Conservation (phyloP, 192 early-diverging fungal species). For the Oehlia diaphana region DNA sequence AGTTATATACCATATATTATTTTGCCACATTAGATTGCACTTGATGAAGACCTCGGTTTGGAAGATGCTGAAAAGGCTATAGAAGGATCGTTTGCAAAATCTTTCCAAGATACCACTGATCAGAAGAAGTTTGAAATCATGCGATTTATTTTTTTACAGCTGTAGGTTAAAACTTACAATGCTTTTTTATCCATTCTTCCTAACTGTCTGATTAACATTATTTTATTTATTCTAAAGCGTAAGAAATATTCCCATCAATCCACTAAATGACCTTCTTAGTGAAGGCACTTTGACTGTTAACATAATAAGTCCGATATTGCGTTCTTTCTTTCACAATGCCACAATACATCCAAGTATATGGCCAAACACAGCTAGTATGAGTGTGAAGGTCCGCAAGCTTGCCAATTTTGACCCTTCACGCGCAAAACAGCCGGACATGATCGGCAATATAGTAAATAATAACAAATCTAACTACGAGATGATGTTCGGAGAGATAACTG, state of each 20-base stretch:
- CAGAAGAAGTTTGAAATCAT: constrained; percentile 2
- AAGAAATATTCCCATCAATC: too few relatives aligned
- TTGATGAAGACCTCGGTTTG: constrained; percentile 3
- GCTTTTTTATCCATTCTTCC: neutral
- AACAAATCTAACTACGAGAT: constrained; percentile 24
- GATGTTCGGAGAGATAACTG: constrained; percentile 25
- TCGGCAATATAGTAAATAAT: constrained; percentile 20
- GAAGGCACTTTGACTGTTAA: constrained; percentile 21
- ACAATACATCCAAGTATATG: too few relatives aligned
- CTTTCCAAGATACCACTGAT: neutral
- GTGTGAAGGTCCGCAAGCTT: constrained; percentile 9
- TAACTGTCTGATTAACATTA: neutral
- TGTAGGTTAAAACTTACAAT: neutral
- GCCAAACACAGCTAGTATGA: too few relatives aligned
- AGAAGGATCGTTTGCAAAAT: constrained; percentile 19
- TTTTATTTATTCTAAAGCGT: too few relatives aligned
- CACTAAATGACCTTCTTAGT: constrained; percentile 12
- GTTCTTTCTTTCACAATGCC: too few relatives aligned
- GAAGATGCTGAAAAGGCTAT: neutral
- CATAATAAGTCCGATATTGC: too few relatives aligned
- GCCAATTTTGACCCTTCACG: constrained; percentile 17
- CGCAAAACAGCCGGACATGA: constrained; percentile 18
- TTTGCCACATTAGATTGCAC: neutral
- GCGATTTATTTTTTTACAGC: constrained; percentile 12
- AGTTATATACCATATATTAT: too few relatives aligned